Evolutionary conservation across 108 stramenopile genomes (phyloP).

Genomic region (Nitzschia inconspicua): DNA sequence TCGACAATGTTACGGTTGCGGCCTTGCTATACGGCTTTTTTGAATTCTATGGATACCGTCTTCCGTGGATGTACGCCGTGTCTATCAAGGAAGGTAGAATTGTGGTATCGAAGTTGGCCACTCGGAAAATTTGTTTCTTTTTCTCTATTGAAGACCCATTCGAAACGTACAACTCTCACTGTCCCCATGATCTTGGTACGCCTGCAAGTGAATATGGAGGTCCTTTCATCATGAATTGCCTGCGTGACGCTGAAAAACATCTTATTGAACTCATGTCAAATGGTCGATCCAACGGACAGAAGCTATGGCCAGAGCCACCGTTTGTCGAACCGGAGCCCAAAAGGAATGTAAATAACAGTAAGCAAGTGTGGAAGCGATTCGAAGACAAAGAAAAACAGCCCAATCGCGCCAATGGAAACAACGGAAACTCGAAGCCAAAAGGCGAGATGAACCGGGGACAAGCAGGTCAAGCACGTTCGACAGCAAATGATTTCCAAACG

Average conservation of each 20-base stretch:
- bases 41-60: conserved; percentile 56
- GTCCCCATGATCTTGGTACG: conserved; percentile 73
- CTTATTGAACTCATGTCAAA: conserved; percentile 14
- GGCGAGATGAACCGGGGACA: too few relatives aligned
- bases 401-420: too few relatives aligned
- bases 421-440: too few relatives aligned
- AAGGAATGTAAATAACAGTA: conserved; percentile 2
- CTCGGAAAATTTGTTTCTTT: conserved; percentile 29
- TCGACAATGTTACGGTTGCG: conserved; percentile 31
- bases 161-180: conserved; percentile 74
- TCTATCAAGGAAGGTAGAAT: conserved; percentile 52
- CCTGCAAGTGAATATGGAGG: conserved; percentile 49
- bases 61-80: conserved; percentile 45
- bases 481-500: too few relatives aligned
- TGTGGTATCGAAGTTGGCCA: conserved; percentile 46
- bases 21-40: conserved; percentile 73
- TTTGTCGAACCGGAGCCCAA: not conserved
- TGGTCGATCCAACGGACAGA: not conserved
- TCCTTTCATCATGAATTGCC: conserved; percentile 24
- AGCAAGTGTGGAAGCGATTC: conserved; percentile 1
- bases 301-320: conserved; percentile 24
- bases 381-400: too few relatives aligned
- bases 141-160: conserved; percentile 86
- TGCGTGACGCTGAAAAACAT: conserved; percentile 24
- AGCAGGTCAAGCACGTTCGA: too few relatives aligned